A percentile compares a stretch with the other conserved stretches of the same genome.
These are phyloP conservation scores for Gonium pectorale DNA, from an alignment of 139 green algal species.

Conservation along the genomic window DNA sequence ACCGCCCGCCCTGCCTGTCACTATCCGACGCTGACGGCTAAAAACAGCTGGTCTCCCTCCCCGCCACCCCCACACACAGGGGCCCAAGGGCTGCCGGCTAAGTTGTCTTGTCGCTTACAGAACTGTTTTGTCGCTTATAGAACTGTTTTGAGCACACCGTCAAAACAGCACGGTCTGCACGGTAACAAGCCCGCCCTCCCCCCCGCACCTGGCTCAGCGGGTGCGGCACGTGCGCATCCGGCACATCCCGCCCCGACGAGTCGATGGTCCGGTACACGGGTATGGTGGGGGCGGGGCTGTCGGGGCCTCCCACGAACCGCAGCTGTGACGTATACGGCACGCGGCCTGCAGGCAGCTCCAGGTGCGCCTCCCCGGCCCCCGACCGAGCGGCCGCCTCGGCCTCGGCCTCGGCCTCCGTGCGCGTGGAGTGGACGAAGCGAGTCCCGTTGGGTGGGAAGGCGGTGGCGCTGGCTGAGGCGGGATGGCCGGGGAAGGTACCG, in stretches of 20 bases:
- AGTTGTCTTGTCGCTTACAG: too few relatives aligned
- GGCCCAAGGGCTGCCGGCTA: too few relatives aligned
- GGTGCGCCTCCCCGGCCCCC: not conserved
- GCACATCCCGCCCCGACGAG: constrained; percentile 56
- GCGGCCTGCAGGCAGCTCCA: constrained; percentile 72
- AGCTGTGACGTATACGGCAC: constrained; percentile 70
- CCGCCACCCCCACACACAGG: too few relatives aligned
- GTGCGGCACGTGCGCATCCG: constrained; percentile 60
- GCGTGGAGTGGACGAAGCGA: not conserved
- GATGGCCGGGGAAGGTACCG: not conserved
- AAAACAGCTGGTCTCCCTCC: too few relatives aligned
- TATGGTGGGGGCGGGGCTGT: constrained; percentile 43
- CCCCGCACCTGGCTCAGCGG: constrained; percentile 51
- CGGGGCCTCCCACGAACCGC: constrained; percentile 56
- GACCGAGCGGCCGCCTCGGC: not conserved
- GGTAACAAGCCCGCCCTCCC: too few relatives aligned
- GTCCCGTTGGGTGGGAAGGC: not conserved
- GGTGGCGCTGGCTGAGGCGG: not conserved
- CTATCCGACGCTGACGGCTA: too few relatives aligned
- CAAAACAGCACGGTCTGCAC: too few relatives aligned
- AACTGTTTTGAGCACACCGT: too few relatives aligned
- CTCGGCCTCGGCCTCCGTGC: not conserved
- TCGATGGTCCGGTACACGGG: constrained; percentile 80
- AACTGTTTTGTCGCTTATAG: too few relatives aligned
- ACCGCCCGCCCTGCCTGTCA: too few relatives aligned